Percentiles rank a stretch among this genome's conserved stretches.
These are phyloP conservation scores for Paralagenidium karlingii DNA, from an alignment of 352 stramenopile genomes.

Conservation along the genomic window DNA sequence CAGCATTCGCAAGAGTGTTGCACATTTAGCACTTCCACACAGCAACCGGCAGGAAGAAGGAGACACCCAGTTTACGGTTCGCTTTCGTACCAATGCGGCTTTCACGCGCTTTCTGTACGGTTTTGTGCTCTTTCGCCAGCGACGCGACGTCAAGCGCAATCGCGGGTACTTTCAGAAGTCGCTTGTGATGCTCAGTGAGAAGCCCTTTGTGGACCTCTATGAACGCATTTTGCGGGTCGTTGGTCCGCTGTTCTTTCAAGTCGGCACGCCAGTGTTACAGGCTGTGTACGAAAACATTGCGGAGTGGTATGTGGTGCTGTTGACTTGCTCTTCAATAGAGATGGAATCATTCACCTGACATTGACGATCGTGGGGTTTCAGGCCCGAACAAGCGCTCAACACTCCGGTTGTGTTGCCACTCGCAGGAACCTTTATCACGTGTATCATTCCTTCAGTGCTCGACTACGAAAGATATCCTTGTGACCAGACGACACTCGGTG, in stretches of 20 bases:
- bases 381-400: slow-evolving; percentile 35
- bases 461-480: too few relatives aligned
- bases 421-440: slow-evolving; percentile 62
- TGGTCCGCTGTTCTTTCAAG: slow-evolving; percentile 70
- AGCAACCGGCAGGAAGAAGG: slow-evolving; percentile 81
- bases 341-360: neutral
- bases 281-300: slow-evolving; percentile 62
- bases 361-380: too few relatives aligned
- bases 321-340: too few relatives aligned
- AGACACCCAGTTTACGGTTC: slow-evolving; percentile 75
- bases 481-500: too few relatives aligned
- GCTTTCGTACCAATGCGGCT: slow-evolving; percentile 21
- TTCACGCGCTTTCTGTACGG: slow-evolving; percentile 43
- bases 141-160: slow-evolving; percentile 46
- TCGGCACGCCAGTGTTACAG: slow-evolving; percentile 43
- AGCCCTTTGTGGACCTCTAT: slow-evolving; percentile 69
- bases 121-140: slow-evolving; percentile 78
- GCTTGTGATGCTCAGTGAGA: slow-evolving; percentile 59
- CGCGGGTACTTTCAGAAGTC: slow-evolving; percentile 79
- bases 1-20: slow-evolving; percentile 46
- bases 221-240: slow-evolving; percentile 54
- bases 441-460: slow-evolving; percentile 55
- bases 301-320: slow-evolving; percentile 23
- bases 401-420: slow-evolving; percentile 41
- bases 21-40: slow-evolving; percentile 68